Conservation (phyloP, 2,329 filamentous ascomycete species). For the Fusarium nelsonii region DNA sequence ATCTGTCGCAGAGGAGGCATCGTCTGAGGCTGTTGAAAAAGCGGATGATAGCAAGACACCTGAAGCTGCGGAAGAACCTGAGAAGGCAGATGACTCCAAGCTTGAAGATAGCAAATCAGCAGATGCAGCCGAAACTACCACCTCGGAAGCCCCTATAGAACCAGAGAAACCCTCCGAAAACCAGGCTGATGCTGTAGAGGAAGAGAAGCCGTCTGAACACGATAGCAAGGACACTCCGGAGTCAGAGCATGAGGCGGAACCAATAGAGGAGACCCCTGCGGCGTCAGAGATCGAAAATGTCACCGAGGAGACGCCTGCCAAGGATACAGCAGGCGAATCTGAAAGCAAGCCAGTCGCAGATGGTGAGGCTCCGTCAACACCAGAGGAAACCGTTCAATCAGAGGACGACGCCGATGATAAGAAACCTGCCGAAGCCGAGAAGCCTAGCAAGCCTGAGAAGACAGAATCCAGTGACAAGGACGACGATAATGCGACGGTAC, state of each 20-base stretch:
- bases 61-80: slow-evolving; percentile 2
- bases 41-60: slow-evolving; percentile 12
- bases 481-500: not conserved
- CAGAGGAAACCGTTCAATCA: not conserved
- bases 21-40: slow-evolving; percentile 4
- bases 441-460: slow-evolving; percentile 10
- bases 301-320: not conserved
- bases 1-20: not conserved
- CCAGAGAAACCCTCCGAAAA: not conserved
- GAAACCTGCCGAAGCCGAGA: slow-evolving; percentile 1
- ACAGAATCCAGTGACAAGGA: slow-evolving; percentile 9
- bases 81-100: slow-evolving; percentile 5
- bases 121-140: not conserved
- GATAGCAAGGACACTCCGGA: not conserved
- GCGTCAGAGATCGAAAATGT: not conserved
- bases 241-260: slow-evolving; percentile 1
- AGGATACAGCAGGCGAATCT: slow-evolving; percentile 2
- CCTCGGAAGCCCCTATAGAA: slow-evolving; percentile 3
- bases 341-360: not conserved
- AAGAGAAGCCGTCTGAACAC: not conserved
- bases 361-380: not conserved
- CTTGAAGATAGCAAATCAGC: slow-evolving; percentile 1
- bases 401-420: slow-evolving; percentile 1
- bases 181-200: not conserved
- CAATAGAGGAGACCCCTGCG: not conserved